Evolutionary conservation across 805 yeast genomes (phyloP).

Genomic region (Myxozyma mucilagina): DNA sequence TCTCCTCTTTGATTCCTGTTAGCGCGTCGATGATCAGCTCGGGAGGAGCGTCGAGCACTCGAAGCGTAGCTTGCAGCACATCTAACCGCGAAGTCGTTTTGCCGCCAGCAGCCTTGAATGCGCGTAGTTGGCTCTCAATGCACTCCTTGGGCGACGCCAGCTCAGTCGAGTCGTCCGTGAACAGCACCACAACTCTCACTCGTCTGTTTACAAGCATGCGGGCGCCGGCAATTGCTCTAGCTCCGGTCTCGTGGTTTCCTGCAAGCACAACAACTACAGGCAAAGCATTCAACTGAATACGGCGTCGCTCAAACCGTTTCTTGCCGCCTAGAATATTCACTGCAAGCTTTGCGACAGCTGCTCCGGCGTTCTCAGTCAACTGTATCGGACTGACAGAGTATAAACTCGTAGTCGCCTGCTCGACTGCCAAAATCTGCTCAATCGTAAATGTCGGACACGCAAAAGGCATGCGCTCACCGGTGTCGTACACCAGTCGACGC

Average conservation of each 20-base stretch:
- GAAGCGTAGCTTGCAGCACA: conserved; percentile 39
- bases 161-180: conserved; percentile 24
- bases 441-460: conserved; percentile 57
- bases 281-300: conserved; percentile 77
- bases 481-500: conserved; percentile 11
- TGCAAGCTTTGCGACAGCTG: conserved; percentile 61
- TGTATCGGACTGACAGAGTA: conserved; percentile 51
- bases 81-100: conserved; percentile 48
- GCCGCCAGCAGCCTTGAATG: conserved; percentile 69
- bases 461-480: conserved; percentile 10
- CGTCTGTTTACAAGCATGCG: conserved; percentile 76
- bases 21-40: conserved; percentile 80
- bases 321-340: conserved; percentile 68
- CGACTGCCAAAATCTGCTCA: conserved; percentile 75
- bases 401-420: conserved; percentile 56
- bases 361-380: conserved; percentile 66
- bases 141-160: conserved; percentile 24
- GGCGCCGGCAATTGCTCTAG: conserved; percentile 74
- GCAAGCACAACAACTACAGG: conserved; percentile 76
- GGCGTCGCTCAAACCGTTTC: conserved; percentile 60
- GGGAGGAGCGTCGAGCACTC: conserved; percentile 63
- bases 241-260: conserved; percentile 66
- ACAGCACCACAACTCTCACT: conserved; percentile 58
- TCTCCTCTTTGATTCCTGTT: conserved; percentile 72
- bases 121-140: conserved; percentile 50